Base-by-base conservation (phyloP, 75 land plant species). In the Picea sitchensis region DNA sequence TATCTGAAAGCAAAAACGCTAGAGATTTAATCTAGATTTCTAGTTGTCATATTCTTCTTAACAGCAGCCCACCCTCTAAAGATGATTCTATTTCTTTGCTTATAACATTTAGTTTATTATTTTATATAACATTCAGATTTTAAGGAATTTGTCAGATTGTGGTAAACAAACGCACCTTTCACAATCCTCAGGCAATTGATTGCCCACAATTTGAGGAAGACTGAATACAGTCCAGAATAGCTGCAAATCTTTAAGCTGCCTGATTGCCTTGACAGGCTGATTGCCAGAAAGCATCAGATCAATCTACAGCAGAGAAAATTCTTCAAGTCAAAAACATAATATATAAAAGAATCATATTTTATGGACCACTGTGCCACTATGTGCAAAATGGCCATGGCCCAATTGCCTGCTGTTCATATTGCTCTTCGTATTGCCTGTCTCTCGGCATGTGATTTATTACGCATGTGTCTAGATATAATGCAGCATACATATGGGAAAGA, bases 201-300 rank as follows among this genome's bases (percentile, higher is more conserved):
- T 84, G 47, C 89, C 81, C 41, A 80, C 11, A n/a, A 84, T 65
- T 31, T 60, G 61, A 76, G 96, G 93, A 64, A 89, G 84, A 71
- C 71, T 62, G 78, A 98, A 93, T 73, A 98, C 89, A 75, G 76
- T 69, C 85, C 87, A 82, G 76, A 98, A 95, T 64, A 98, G 75
- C 34, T 88, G 60, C 87, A 98, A 76, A 21, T 95, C 93, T 83
- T 79, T 78, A 15, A 98, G 80, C 60, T 85, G 84, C 41, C 78
- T 62, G 78, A 98, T 86, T 78, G 99, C 98, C 83, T 84, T 81
- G 14, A 79, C 83, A 34, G 96, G 96, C 44, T 87, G 82, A 60
- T 89, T 96, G 12, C 91, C 94, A 79, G 87, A 81, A 13, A 95
- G 81, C 99, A 98, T 98, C 38, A 98, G 90, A 81, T 98, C 98